A percentile compares a stretch with the other conserved stretches of the same genome.
These are phyloP conservation scores for Pestalotiopsis fici DNA, from an alignment of 2,329 filamentous ascomycete species.

Conservation along the genomic window DNA sequence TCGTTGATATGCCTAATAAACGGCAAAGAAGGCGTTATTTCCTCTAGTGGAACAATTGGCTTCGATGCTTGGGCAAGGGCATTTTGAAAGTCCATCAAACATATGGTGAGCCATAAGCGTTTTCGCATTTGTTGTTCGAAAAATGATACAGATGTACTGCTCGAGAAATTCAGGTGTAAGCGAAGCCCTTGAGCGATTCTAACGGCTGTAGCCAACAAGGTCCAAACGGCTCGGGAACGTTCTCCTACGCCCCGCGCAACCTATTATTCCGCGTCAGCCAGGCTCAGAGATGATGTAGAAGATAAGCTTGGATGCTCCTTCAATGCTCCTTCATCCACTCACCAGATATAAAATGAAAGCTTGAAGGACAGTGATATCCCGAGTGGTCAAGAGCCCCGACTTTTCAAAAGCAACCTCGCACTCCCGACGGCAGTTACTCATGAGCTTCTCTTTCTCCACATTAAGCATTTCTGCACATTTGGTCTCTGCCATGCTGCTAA, in stretches of 20 bases:
- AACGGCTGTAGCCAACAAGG: conserved; percentile 27
- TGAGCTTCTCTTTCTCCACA: conserved; percentile 12
- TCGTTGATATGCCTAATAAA: conserved; percentile 22
- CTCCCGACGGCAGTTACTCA: conserved; percentile 13
- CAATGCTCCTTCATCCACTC: background rate
- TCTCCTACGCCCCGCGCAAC: conserved; percentile 23
- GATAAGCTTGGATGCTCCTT: background rate
- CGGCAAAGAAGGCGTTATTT: conserved; percentile 11
- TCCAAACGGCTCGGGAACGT: conserved; percentile 27
- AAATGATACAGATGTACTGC: conserved; percentile 10
- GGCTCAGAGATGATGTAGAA: background rate
- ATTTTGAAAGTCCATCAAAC: conserved; percentile 21
- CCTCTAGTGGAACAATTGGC: conserved; percentile 22
- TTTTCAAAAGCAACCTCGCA: conserved; percentile 22
- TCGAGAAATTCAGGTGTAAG: conserved; percentile 13
- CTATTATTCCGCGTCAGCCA: background rate
- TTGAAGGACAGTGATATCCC: conserved; percentile 27
- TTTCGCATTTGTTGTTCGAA: conserved; percentile 21
- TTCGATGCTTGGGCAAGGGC: conserved; percentile 17
- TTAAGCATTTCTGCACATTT: conserved; percentile 19
- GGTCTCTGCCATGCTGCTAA: conserved; percentile 23
- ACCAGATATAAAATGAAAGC: conserved; percentile 31
- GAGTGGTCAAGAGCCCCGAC: conserved; percentile 22
- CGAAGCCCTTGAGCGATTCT: conserved; percentile 25
- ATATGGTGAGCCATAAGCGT: conserved; percentile 24